These are phyloP conservation scores for Rehmannia glutinosa DNA, from an alignment of 257 asterid genomes.

Conservation along the genomic window DNA sequence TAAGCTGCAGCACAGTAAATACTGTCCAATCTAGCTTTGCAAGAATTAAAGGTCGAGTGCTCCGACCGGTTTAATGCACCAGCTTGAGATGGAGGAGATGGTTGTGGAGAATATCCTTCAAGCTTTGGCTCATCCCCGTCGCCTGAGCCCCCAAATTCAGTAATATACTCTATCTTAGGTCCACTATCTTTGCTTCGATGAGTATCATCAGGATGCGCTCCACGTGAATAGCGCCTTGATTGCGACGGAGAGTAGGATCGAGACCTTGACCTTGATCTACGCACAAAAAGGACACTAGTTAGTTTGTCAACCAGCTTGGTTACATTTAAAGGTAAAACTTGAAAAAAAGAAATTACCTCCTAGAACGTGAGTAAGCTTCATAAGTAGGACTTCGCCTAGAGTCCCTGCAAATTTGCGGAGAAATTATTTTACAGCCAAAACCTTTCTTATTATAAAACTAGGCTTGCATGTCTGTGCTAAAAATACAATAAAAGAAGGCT, in stretches of 20 bases:
- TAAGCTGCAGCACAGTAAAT: constrained; percentile 90
- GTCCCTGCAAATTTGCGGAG: constrained; percentile 67
- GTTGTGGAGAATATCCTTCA: constrained; percentile 93
- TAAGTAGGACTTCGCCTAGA: constrained; percentile 96
- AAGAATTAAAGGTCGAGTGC: constrained; percentile 92
- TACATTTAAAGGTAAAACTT: not conserved
- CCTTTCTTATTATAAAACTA: not conserved
- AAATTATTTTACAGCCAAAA: not conserved
- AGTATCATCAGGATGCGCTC: constrained; percentile 51
- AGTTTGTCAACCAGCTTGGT: constrained; percentile 8
- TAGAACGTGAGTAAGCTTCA: constrained; percentile 90
- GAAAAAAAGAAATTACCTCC: constrained; percentile 43
- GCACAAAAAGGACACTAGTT: constrained; percentile 16
- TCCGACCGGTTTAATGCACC: constrained; percentile 96
- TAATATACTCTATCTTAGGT: constrained; percentile 88
- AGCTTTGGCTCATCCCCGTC: constrained; percentile 63
- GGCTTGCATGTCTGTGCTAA: not conserved
- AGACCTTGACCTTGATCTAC: constrained; percentile 76
- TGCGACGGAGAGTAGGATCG: constrained; percentile 80
- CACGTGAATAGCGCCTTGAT: constrained; percentile 64
- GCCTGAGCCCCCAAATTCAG: constrained; percentile 90
- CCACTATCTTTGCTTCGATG: constrained; percentile 69
- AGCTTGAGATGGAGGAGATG: constrained; percentile 76
- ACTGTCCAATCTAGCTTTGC: constrained; percentile 86
- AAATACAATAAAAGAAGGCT: constrained; percentile 1